Evolutionary conservation across 108 stramenopile genomes (phyloP), one percentile per base, ranked within the genome.

Genomic region (Skeletonema grethae): DNA sequence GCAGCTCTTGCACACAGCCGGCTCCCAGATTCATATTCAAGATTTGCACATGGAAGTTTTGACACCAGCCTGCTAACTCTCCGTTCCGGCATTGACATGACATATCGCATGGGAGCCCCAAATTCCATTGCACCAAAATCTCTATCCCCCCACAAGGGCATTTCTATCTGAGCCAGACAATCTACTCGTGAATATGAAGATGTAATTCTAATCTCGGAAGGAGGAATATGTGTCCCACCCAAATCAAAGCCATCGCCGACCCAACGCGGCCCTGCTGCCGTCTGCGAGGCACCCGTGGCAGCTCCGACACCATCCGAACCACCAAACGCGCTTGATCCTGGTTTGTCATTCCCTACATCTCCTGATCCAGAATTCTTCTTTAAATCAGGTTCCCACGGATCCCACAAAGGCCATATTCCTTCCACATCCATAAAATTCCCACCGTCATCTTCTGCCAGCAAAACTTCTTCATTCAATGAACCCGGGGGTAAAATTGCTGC

Each of bases 371-470:
- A 25, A 65, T 35, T 58, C 16, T 79, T 60, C 4, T 72, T 63
- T 20, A 73, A 34, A 58, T 79, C 77, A 7, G 72, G 43, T 6
- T 76, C 79, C 86, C 89, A 91, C 1, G 90, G 86, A 74, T 90
- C 86, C 94, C 94, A 95, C n/a, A 79, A 82, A 15, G 89, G 83
- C 91, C 94, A 92, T 53, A 95, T 75, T 12, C 91, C 94, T 65
- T 92, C 85, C 10, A 94, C 73, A 24, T 67, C 65, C 43, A 82
- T 66, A 18, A 43, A 36, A 43, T 60, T 35, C 43, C 64, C 75
- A 36, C 36, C 59, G 29, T 41, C 55, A 24, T 46, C 39, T 20
- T 72, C 77, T 7, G 60, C 48, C n/a, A 72, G 22, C 18, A 67
- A 41, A 5, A 77, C 56, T 73, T 73, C 48, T 75, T 80, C 57